Conservation (phyloP, 164 flowering plant genomes). For the Amborella trichopoda region DNA sequence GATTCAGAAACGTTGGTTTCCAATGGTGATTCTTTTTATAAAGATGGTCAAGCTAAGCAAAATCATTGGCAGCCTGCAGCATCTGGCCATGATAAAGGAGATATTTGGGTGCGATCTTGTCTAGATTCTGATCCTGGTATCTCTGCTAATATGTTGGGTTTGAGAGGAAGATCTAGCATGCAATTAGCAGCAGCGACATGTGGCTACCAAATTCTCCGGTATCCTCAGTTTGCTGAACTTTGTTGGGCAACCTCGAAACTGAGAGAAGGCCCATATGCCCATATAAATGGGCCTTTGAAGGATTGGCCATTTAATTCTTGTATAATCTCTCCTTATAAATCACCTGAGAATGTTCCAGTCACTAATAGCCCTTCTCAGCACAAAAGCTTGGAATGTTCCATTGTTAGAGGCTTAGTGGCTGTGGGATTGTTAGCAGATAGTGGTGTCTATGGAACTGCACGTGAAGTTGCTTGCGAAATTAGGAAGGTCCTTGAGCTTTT, state of each 20-base stretch:
- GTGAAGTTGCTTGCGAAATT: slow-evolving; percentile 66
- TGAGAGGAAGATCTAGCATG: slow-evolving; percentile 57
- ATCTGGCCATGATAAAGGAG: slow-evolving; percentile 5
- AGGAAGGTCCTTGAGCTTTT: slow-evolving; percentile 74
- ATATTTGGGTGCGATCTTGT: slow-evolving; percentile 7
- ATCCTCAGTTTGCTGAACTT: slow-evolving; percentile 95
- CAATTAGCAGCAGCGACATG: slow-evolving; percentile 55
- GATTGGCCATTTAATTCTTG: slow-evolving; percentile 99
- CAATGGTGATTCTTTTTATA: slow-evolving; percentile 1
- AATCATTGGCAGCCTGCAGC: neutral
- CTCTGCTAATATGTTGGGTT: slow-evolving; percentile 16
- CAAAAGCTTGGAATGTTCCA: slow-evolving; percentile 34
- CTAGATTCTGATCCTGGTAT: slow-evolving; percentile 16
- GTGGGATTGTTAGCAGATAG: slow-evolving; percentile 85
- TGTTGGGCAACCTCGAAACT: slow-evolving; percentile 97
- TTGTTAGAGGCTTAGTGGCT: slow-evolving; percentile 83
- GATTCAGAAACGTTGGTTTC: slow-evolving; percentile 2
- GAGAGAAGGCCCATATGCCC: slow-evolving; percentile 81
- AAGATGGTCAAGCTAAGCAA: slow-evolving; percentile 1
- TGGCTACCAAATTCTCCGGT: slow-evolving; percentile 83
- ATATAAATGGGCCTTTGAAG: slow-evolving; percentile 72
- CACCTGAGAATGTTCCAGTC: slow-evolving; percentile 25
- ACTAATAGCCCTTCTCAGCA: slow-evolving; percentile 21
- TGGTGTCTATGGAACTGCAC: slow-evolving; percentile 57
- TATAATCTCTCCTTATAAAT: slow-evolving; percentile 44